These are phyloP conservation scores for Camptophora hylomeconis DNA, from an alignment of 2,329 filamentous ascomycete species.

Conservation along the genomic window DNA sequence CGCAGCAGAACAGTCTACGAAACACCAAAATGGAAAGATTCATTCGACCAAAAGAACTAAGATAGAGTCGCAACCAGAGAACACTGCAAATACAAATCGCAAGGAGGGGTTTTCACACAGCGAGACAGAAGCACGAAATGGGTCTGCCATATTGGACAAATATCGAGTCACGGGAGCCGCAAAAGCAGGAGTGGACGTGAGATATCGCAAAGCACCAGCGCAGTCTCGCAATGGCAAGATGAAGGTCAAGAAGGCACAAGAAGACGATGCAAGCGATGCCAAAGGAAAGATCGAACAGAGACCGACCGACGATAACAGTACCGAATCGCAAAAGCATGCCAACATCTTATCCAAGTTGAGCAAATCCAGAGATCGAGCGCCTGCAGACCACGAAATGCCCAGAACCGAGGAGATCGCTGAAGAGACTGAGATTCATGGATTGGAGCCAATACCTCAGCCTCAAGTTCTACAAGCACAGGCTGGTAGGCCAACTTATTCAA, in stretches of 20 bases:
- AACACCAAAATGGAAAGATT: conserved; percentile 21
- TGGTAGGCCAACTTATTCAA: conserved; percentile 57
- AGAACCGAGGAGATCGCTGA: conserved; percentile 7
- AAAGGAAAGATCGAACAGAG: conserved; percentile 8
- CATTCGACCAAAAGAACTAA: no score
- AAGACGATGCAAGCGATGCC: conserved; percentile 9
- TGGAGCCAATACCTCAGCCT: conserved; percentile 74
- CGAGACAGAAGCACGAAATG: no score
- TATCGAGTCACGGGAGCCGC: conserved; percentile 9
- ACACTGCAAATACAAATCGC: no score
- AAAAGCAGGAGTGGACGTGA: conserved; percentile 1
- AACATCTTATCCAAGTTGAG: conserved; percentile 20
- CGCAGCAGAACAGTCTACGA: conserved; percentile 25
- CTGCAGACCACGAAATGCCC: background rate
- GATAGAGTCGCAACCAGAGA: no score
- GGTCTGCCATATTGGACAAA: conserved; percentile 8
- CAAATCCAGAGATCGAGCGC: conserved; percentile 12
- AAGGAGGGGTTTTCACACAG: no score
- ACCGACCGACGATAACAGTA: conserved; percentile 8
- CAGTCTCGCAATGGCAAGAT: conserved; percentile 9
- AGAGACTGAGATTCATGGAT: conserved; percentile 39
- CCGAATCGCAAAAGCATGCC: conserved; percentile 14
- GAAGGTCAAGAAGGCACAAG: conserved; percentile 19
- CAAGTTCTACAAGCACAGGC: conserved; percentile 37
- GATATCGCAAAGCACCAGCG: background rate